A percentile compares a stretch with the other conserved stretches of the same genome.
Evolutionary conservation across 257 asterid species (phyloP).

Genomic region (Petrea volubilis): DNA sequence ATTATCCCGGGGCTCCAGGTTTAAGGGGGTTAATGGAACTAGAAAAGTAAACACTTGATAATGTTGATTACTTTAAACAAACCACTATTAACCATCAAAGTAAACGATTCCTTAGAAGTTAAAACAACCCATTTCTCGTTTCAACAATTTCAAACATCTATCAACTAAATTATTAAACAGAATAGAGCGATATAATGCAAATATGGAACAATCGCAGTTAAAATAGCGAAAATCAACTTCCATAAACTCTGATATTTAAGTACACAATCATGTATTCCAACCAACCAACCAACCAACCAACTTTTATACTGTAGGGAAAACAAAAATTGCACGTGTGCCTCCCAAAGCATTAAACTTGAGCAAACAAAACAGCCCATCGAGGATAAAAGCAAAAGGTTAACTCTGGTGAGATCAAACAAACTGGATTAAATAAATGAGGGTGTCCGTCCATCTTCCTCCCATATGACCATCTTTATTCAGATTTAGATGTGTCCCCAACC

Average conservation of each 20-base stretch:
- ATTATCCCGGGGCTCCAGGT: no score
- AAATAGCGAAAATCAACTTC: slow-evolving; percentile 16
- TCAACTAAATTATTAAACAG: slow-evolving; percentile 1
- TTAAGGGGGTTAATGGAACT: no score
- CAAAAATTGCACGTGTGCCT: slow-evolving; percentile 5
- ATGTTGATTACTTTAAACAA: no score
- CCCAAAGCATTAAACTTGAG: slow-evolving; percentile 10
- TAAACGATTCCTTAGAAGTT: not conserved
- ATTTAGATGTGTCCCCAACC: slow-evolving; percentile 18
- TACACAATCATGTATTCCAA: slow-evolving; percentile 2
- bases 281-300: no score
- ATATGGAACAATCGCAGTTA: not conserved
- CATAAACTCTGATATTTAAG: slow-evolving; percentile 9
- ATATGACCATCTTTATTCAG: slow-evolving; percentile 9
- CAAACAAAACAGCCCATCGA: slow-evolving; percentile 17
- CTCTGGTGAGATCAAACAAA: not conserved
- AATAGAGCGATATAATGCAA: not conserved
- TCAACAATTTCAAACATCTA: slow-evolving; percentile 3
- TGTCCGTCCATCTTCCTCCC: slow-evolving; percentile 25
- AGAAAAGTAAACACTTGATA: no score
- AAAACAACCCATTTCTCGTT: not conserved
- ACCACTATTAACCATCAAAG: not conserved
- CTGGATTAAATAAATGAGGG: not conserved
- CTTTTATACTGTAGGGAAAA: slow-evolving; percentile 13
- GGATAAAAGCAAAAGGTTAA: slow-evolving; percentile 12